Evolutionary conservation across 495 filamentous ascomycete genomes (phyloP).

Genomic region (Penicillium mononematosum): DNA sequence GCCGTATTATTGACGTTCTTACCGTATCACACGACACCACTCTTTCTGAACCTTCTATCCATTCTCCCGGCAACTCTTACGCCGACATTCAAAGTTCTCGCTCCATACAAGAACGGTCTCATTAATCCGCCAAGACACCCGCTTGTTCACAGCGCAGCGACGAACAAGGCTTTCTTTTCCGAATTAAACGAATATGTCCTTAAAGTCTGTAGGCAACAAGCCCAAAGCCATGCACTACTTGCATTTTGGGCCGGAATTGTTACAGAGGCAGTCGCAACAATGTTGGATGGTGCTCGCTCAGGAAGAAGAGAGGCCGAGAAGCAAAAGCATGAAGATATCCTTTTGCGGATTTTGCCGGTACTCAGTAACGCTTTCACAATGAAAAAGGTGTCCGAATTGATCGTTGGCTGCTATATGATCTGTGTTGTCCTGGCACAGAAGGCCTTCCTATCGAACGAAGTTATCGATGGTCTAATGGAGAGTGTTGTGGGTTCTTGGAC

Average conservation of each 20-base stretch:
- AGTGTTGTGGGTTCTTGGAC: slow-evolving; percentile 75
- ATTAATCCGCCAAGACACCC: slow-evolving; percentile 73
- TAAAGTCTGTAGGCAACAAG: slow-evolving; percentile 60
- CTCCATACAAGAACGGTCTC: slow-evolving; percentile 75
- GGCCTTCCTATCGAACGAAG: slow-evolving; percentile 67
- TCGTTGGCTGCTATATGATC: slow-evolving; percentile 87
- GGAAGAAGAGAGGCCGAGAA: slow-evolving; percentile 65
- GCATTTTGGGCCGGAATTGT: slow-evolving; percentile 85
- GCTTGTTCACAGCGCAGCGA: slow-evolving; percentile 74
- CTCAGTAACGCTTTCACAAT: slow-evolving; percentile 73
- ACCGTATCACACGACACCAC: slow-evolving; percentile 80
- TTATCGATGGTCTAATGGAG: slow-evolving; percentile 80
- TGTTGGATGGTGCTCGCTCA: slow-evolving; percentile 71
- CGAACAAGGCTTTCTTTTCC: slow-evolving; percentile 67
- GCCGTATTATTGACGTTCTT: slow-evolving; percentile 83
- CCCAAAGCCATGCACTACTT: slow-evolving; percentile 71
- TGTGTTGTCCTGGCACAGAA: slow-evolving; percentile 81
- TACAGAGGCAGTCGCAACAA: slow-evolving; percentile 75
- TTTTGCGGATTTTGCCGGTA: slow-evolving; percentile 70
- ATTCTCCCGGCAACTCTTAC: slow-evolving; percentile 74
- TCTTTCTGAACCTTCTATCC: slow-evolving; percentile 77
- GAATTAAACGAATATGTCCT: slow-evolving; percentile 73
- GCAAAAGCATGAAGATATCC: slow-evolving; percentile 73
- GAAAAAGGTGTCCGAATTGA: slow-evolving; percentile 69
- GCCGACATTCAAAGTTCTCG: slow-evolving; percentile 74